phyloP scores from a whole-genome alignment of 306 rosid species.

The Crotalaria pallida region DNA sequence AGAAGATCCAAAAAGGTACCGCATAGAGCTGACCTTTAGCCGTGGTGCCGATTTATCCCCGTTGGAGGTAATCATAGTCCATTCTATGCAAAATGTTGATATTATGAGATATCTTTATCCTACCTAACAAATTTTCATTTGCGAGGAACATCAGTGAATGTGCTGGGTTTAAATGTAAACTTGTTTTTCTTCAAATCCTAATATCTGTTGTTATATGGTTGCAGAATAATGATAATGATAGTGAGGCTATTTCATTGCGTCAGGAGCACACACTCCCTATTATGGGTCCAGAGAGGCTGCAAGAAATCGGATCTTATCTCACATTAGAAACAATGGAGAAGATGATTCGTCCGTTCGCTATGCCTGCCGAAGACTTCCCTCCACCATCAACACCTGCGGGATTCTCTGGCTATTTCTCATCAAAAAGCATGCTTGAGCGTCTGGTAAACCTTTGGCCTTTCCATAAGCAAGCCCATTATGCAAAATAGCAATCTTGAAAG shows the following conservation, averaged over 20 bases:
- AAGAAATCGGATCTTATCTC: conserved; percentile 73
- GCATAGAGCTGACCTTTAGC: conserved; percentile 85
- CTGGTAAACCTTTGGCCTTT: conserved; percentile 95
- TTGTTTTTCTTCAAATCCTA: conserved; percentile 1
- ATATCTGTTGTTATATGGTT: conserved; percentile 16
- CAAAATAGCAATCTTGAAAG: conserved; percentile 34
- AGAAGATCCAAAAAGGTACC: conserved; percentile 84
- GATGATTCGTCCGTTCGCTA: conserved; percentile 94
- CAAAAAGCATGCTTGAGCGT: conserved; percentile 90
- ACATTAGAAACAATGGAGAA: conserved; percentile 83
- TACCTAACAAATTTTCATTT: background rate
- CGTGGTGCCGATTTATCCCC: conserved; percentile 97
- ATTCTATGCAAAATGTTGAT: background rate
- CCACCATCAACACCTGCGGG: conserved; percentile 80
- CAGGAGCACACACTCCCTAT: conserved; percentile 94
- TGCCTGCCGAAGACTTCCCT: conserved; percentile 99
- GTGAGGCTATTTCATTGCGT: conserved; percentile 64
- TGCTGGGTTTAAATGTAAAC: background rate
- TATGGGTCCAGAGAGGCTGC: conserved; percentile 96
- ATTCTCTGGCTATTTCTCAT: conserved; percentile 84
- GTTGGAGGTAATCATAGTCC: conserved; percentile 59
- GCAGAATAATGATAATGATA: conserved; percentile 53
- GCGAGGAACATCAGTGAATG: background rate
- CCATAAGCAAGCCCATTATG: conserved; percentile 50
- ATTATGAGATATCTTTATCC: background rate